Evolutionary conservation across 441 rosid species (phyloP).

Genomic region (Kokia cookei): DNA sequence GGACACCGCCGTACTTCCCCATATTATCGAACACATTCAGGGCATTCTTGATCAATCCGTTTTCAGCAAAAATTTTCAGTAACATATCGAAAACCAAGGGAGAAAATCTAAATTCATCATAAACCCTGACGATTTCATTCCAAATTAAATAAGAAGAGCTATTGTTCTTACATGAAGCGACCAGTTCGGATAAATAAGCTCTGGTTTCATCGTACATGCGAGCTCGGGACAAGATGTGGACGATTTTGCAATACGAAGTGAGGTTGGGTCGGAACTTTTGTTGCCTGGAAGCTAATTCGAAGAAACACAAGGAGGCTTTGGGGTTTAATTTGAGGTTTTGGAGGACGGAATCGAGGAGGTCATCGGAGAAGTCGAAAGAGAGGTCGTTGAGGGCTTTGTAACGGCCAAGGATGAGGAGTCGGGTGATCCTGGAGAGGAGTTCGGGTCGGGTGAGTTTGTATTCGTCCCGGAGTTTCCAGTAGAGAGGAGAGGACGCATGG

Average conservation of each 20-base stretch:
- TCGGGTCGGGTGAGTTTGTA: slow-evolving; percentile 50
- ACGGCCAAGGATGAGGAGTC: slow-evolving; percentile 60
- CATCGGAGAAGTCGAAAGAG: slow-evolving; percentile 55
- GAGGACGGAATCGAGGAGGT: slow-evolving; percentile 64
- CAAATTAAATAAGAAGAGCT: slow-evolving; percentile 40
- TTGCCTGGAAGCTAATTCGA: slow-evolving; percentile 53
- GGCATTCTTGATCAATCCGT: slow-evolving; percentile 55
- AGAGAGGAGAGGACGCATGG: slow-evolving; percentile 31
- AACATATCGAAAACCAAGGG: slow-evolving; percentile 80
- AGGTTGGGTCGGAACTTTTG: slow-evolving; percentile 50
- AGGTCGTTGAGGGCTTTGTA: slow-evolving; percentile 49
- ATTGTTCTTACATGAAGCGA: slow-evolving; percentile 40
- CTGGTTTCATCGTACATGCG: slow-evolving; percentile 60
- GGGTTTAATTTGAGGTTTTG: slow-evolving; percentile 52
- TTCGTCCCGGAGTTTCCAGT: slow-evolving; percentile 60
- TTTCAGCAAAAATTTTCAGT: slow-evolving; percentile 56
- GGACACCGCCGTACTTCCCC: slow-evolving; percentile 49
- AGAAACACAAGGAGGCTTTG: slow-evolving; percentile 49
- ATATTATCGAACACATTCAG: slow-evolving; percentile 89
- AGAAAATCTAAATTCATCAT: slow-evolving; percentile 49
- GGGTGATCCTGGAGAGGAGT: slow-evolving; percentile 59
- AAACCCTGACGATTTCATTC: slow-evolving; percentile 57
- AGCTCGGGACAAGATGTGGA: slow-evolving; percentile 71
- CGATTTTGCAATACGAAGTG: slow-evolving; percentile 60
- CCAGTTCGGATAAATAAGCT: slow-evolving; percentile 41